These are phyloP conservation scores for Megacollybia marginata DNA, from an alignment of 768 basidiomycete genomes.

Conservation along the genomic window DNA sequence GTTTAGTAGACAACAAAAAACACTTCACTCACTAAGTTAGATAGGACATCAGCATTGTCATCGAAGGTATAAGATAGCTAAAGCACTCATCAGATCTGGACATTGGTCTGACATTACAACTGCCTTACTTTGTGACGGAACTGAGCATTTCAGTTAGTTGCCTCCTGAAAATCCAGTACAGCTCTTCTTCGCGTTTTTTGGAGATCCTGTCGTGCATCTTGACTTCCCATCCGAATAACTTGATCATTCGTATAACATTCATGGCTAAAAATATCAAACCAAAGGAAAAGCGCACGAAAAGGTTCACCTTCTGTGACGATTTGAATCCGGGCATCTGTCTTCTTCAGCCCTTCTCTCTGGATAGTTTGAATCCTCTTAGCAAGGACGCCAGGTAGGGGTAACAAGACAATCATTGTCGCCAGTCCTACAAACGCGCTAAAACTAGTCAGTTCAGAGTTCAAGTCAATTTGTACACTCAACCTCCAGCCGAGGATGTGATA, in stretches of 20 bases:
- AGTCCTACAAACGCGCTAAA: constrained; percentile 36
- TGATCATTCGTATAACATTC: constrained; percentile 39
- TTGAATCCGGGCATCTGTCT: constrained; percentile 39
- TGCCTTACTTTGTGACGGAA: constrained; percentile 5
- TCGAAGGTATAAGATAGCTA: constrained; percentile 37
- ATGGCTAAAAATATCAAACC: constrained; percentile 19
- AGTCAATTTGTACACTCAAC: background rate
- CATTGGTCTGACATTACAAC: background rate
- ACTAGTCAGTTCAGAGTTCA: background rate
- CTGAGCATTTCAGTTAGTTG: constrained; percentile 31
- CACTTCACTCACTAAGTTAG: constrained; percentile 14
- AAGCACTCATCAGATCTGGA: background rate
- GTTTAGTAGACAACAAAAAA: background rate
- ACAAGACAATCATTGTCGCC: constrained; percentile 27
- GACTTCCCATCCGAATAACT: constrained; percentile 45
- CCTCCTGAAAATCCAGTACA: constrained; percentile 30
- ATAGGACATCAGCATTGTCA: constrained; percentile 43
- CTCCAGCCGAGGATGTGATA: constrained; percentile 24
- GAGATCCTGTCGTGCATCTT: constrained; percentile 31
- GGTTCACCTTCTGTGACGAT: constrained; percentile 33
- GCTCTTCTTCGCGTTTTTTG: constrained; percentile 39
- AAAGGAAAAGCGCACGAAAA: constrained; percentile 17
- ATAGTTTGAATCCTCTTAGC: constrained; percentile 24
- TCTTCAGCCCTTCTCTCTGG: constrained; percentile 32
- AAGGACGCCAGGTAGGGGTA: constrained; percentile 37